Base-by-base conservation (phyloP, 2,329 filamentous ascomycete species). In the Aspergillus arachidicola region DNA sequence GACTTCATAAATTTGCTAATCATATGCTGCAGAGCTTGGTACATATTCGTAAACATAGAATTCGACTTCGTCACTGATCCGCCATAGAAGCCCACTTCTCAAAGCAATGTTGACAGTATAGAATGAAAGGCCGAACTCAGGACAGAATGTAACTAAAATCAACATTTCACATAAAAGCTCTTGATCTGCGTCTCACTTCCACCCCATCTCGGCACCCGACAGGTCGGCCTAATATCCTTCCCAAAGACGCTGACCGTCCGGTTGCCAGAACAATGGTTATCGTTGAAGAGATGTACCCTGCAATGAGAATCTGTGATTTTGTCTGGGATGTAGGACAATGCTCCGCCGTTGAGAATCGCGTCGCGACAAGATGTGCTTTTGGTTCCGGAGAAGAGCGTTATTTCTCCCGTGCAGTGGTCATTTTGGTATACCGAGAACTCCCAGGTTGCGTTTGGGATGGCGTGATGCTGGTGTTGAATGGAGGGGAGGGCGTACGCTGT, bases 401-500 rank as follows among this genome's bases (percentile, higher is more conserved):
- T 58, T 55, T 46, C 58, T 19, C 65, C 63, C 11, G 65, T 62
- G 59, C 65, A 66, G n/a, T 55, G 59, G 10, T 36, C 45, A 21
- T 66, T 66, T 45, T 66, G 64, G 34, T 62, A 67, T 3, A 66
- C 54, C 14, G 57, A 62, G 23, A 64, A 53, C 16, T 61, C 45
- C 65, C 65, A 67, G 32, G 57, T 59, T 30, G 48, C 59, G 21
- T 58, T 51, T 12, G 59, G 30, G 11, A 55, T 48, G 26, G 57
- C n/a, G 10, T 36, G 32, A 21, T 59, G 57, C n/a, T 16, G 21
- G 46, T 54, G 46, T 46, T 10, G 21, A 41, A 14, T 51, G n/a
- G 36, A 58, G 21, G 55, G 50, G 21, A 58, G 26, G 34, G 45
- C 50, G 38, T 55, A 14, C 51, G 19, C 30, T 34, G 32, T 54